Evolutionary conservation across 208 protist species (phyloP).

Genomic region (Spongospora subterranea): DNA sequence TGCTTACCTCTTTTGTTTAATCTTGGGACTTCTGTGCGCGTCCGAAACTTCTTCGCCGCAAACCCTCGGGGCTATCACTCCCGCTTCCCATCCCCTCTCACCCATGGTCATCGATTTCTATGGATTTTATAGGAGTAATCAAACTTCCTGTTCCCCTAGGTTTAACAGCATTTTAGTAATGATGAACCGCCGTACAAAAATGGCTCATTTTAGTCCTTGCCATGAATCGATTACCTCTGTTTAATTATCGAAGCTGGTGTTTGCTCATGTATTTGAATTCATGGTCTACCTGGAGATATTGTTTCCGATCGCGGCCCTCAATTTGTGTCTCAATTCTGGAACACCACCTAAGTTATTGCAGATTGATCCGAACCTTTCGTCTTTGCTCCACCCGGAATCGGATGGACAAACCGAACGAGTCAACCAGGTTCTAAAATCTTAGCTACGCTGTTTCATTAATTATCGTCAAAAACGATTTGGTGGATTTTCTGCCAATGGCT

Average conservation of each 20-base stretch:
- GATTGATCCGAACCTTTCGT: background rate
- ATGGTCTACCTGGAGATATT: constrained; percentile 40
- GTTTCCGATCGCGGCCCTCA: constrained; percentile 20
- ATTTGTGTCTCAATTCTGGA: constrained; percentile 30
- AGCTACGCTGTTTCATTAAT: background rate
- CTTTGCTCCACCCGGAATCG: constrained; percentile 4
- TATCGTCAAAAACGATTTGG: background rate
- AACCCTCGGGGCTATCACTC: background rate
- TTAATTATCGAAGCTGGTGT: background rate
- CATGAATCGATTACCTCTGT: background rate
- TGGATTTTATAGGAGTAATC: background rate
- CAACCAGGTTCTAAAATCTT: constrained; percentile 8
- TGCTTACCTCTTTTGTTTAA: background rate
- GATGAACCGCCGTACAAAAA: background rate
- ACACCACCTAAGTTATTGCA: too few relatives aligned
- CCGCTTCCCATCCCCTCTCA: background rate
- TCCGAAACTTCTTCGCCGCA: background rate
- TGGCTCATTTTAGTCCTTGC: constrained; percentile 3
- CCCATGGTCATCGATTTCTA: background rate
- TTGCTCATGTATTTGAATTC: background rate
- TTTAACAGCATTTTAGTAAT: background rate
- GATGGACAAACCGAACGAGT: constrained; percentile 30
- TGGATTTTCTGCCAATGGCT: background rate
- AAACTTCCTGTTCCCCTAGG: background rate
- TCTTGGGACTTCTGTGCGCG: constrained; percentile 14